Evolutionary conservation across 768 basidiomycete genomes (phyloP), one percentile per base, ranked within the genome.

Genomic region (Leccinum longicurvipes): DNA sequence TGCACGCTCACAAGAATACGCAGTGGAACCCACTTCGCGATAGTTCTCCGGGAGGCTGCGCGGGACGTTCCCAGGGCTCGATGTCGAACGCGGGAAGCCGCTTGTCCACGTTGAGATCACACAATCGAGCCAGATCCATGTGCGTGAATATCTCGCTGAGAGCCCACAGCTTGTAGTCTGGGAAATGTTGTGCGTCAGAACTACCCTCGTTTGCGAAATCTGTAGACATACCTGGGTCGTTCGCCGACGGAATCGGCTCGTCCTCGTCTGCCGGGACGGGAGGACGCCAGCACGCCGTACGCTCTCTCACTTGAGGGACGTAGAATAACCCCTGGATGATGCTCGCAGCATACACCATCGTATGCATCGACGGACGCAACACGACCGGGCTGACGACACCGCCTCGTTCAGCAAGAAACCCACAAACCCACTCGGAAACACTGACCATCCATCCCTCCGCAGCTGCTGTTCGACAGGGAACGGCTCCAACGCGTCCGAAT

Each of bases 101-200:
- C 11, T 78, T 74, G 29, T 79, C 79, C 39, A 83, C 80, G 29
- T 80, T 76, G 21, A 90, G 77, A 34, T 82, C 78, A 31, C 79
- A 76, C 11, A 89, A 63, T 14, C 79, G 74, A 6, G 82, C 86
- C 11, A 87, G 72, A 60, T 91, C 88, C 75, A 91, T 79, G 60
- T 87, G 81, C 3, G 82, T 79, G 65, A 85, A 88, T 44, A 86
- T 75, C 66, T 89, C 87, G 45, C 86, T 74, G 42, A 89, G 68
- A 25, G 77, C 76, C 78, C 80, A 83, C 51, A 87, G 68, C 5
- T 77, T 70, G 29, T 72, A 70, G 10, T 77, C 85, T 85, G 58
- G n/a, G 2, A 47, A n/a, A 41, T 3, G 27, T 9, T 10, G 23
- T 55, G 10, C n/a, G 10, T 31, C 21, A 25, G n/a, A 45, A 36